Evolutionary conservation across 2,329 filamentous ascomycete genomes (phyloP).

Genomic region (Sordariomycetes sp.): DNA sequence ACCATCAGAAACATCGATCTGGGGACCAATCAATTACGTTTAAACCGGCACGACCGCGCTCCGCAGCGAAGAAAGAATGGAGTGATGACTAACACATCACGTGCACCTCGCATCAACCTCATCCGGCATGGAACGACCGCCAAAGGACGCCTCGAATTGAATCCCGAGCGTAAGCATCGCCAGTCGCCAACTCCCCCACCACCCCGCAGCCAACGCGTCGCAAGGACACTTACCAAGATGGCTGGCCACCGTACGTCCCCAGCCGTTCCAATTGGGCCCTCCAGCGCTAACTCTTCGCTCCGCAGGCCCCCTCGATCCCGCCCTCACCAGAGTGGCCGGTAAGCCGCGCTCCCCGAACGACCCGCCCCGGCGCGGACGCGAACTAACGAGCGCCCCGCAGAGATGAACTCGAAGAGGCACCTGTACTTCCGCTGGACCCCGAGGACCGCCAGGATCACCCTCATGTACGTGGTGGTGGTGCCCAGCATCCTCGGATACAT

Average conservation of each 20-base stretch:
- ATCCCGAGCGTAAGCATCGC: not conserved
- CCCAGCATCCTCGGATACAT: conserved; percentile 60
- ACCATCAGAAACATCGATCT: not conserved
- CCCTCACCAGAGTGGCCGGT: conserved; percentile 8
- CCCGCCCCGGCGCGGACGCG: not conserved
- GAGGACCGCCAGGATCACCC: conserved; percentile 67
- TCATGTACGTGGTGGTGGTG: conserved; percentile 66
- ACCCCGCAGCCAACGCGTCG: not conserved
- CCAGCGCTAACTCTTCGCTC: not conserved
- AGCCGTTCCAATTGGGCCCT: not conserved
- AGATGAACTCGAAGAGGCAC: conserved; percentile 75
- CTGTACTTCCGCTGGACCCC: conserved; percentile 94
- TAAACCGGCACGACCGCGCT: not conserved
- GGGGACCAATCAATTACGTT: not conserved
- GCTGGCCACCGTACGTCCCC: conserved; percentile 6
- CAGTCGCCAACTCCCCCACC: not conserved
- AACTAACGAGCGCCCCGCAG: conserved; percentile 28
- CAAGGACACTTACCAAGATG: conserved; percentile 2
- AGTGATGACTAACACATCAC: not conserved
- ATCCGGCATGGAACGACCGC: not conserved
- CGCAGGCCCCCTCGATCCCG: conserved; percentile 9
- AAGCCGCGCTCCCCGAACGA: not conserved
- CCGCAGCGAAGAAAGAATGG: not conserved
- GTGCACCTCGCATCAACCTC: not conserved
- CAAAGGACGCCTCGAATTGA: not conserved